phyloP scores from a whole-genome alignment of 106 monocot species.

The Alisma plantagoaquatica region DNA sequence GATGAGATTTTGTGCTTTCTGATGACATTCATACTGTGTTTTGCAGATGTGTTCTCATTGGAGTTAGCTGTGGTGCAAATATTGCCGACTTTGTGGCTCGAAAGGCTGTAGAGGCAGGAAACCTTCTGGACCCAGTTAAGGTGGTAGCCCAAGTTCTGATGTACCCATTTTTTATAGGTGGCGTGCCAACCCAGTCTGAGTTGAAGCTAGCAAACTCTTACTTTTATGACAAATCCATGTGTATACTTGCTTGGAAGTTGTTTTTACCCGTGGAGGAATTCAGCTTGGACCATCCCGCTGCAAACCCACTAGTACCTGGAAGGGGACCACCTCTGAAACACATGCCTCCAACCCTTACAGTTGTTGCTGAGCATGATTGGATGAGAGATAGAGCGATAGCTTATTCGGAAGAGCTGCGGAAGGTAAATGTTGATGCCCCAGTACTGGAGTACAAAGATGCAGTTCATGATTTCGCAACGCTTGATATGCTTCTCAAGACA shows the following conservation, averaged over 20 bases:
- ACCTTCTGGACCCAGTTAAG: slow-evolving; percentile 35
- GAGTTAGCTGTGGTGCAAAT: slow-evolving; percentile 58
- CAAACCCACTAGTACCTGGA: slow-evolving; percentile 34
- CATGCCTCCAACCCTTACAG: slow-evolving; percentile 62
- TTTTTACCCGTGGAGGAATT: slow-evolving; percentile 41
- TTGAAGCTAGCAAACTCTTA: slow-evolving; percentile 58
- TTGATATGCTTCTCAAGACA: slow-evolving; percentile 52
- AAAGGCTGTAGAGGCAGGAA: slow-evolving; percentile 48
- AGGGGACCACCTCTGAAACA: slow-evolving; percentile 31
- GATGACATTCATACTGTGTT: too few relatives aligned
- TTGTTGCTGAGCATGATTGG: slow-evolving; percentile 64
- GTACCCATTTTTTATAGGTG: slow-evolving; percentile 63
- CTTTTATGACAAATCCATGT: slow-evolving; percentile 53
- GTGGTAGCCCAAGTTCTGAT: slow-evolving; percentile 53
- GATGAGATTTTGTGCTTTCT: too few relatives aligned
- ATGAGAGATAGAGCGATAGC: slow-evolving; percentile 65
- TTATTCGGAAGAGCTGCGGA: slow-evolving; percentile 48
- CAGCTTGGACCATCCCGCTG: slow-evolving; percentile 37
- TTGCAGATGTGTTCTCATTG: slow-evolving; percentile 52
- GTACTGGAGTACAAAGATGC: slow-evolving; percentile 63
- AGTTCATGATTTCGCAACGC: slow-evolving; percentile 62
- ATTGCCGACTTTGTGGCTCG: slow-evolving; percentile 55
- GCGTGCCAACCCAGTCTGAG: slow-evolving; percentile 42
- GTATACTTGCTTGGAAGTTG: slow-evolving; percentile 51
- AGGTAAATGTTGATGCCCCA: slow-evolving; percentile 58